Evolutionary conservation across 345 rosid species (phyloP).

Genomic region (Lepidium sativum): DNA sequence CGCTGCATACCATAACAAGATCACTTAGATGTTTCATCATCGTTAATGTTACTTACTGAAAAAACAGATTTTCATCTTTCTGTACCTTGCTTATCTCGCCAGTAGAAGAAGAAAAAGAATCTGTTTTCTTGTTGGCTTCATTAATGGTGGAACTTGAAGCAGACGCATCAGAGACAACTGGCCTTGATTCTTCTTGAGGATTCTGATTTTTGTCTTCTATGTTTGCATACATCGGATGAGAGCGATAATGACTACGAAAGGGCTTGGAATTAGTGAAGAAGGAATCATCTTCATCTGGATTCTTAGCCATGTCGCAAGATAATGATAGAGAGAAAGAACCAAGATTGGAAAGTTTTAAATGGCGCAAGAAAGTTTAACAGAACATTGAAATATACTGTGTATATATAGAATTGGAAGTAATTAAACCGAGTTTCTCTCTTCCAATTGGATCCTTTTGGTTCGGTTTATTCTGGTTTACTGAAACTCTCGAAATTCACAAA

Average conservation of each 20-base stretch:
- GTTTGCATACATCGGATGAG: neutral
- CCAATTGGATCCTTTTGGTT: neutral
- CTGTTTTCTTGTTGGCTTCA: neutral
- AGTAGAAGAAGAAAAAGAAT: neutral
- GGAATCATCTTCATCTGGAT: neutral
- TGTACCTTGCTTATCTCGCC: neutral
- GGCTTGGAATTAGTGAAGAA: too few species aligned
- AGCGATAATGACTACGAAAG: too few species aligned
- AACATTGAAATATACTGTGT: too few species aligned
- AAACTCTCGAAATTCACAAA: too few species aligned
- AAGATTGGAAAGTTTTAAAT: neutral
- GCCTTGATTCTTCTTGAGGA: neutral
- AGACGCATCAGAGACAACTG: neutral
- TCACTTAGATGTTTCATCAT: too few species aligned
- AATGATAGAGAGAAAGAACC: neutral
- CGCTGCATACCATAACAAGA: neutral
- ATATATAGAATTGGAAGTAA: too few species aligned
- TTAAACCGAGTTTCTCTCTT: too few species aligned
- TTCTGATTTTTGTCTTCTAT: neutral
- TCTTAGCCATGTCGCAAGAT: neutral
- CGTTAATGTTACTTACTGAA: neutral
- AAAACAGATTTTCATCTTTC: too few species aligned
- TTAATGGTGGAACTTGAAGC: neutral
- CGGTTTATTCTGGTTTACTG: neutral
- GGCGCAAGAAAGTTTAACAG: neutral